A percentile compares a stretch with the other conserved stretches of the same genome.
Evolutionary conservation across 169 alveolate genomes (phyloP).

Genomic region (Plasmodium malariae): DNA sequence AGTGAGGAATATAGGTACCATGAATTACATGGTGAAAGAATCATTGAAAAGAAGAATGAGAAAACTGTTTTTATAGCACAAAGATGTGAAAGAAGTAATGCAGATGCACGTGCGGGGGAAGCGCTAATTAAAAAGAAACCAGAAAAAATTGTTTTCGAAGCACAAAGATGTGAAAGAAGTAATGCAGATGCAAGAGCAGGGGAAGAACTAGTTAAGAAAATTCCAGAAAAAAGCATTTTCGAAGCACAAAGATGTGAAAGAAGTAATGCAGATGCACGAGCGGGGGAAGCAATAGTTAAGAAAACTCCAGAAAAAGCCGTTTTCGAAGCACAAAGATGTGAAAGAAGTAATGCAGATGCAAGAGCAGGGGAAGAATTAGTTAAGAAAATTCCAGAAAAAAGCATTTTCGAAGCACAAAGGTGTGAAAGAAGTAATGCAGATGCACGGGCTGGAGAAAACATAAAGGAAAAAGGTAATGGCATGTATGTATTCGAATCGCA

Average conservation of each 20-base stretch:
- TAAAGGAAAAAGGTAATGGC: not conserved
- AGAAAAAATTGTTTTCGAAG: slow-evolving; percentile 30
- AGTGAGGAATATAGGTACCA: slow-evolving; percentile 17
- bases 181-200: slow-evolving; percentile 65
- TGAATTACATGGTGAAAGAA: not conserved
- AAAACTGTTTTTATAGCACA: slow-evolving; percentile 21
- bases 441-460: slow-evolving; percentile 24
- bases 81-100: slow-evolving; percentile 26
- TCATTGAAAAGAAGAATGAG: slow-evolving; percentile 1
- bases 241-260: slow-evolving; percentile 32
- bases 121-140: not conserved
- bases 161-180: slow-evolving; percentile 48
- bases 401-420: slow-evolving; percentile 8
- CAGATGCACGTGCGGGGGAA: slow-evolving; percentile 48
- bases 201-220: slow-evolving; percentile 10
- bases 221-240: slow-evolving; percentile 27
- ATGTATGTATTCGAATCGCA: slow-evolving; percentile 32
- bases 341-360: slow-evolving; percentile 18
- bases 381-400: slow-evolving; percentile 3
- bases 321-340: slow-evolving; percentile 20
- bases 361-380: not conserved
- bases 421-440: slow-evolving; percentile 33
- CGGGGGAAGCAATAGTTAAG: slow-evolving; percentile 19
- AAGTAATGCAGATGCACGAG: slow-evolving; percentile 65
- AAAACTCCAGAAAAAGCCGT: slow-evolving; percentile 7